Evolutionary conservation across 2,329 filamentous ascomycete genomes (phyloP).

Genomic region (Colletotrichum sp.): DNA sequence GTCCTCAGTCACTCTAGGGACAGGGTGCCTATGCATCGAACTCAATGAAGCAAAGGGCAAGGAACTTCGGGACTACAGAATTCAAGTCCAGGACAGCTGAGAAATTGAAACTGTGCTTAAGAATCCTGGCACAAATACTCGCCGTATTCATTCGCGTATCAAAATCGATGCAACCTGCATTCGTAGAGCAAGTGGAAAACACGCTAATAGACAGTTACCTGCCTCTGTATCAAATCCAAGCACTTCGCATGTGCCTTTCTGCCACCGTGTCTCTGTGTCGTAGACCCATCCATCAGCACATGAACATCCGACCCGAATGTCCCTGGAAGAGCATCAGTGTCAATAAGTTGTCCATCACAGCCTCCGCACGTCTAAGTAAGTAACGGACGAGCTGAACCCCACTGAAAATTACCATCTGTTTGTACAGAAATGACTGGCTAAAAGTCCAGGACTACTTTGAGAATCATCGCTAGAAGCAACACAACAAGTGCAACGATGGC

Average conservation of each 20-base stretch:
- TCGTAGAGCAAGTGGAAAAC: background rate
- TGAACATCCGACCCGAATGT: background rate
- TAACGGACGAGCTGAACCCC: too few relatives aligned
- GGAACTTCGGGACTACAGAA: background rate
- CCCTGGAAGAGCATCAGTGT: background rate
- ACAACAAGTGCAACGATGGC: slow-evolving; percentile 77
- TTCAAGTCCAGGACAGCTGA: background rate
- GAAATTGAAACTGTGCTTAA: background rate
- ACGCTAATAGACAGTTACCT: background rate
- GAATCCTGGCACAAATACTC: background rate
- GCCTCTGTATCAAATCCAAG: background rate
- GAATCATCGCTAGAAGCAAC: slow-evolving; percentile 72
- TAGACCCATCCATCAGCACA: background rate
- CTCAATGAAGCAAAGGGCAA: background rate
- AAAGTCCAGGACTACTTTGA: slow-evolving; percentile 53
- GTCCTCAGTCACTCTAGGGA: background rate
- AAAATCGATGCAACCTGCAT: background rate
- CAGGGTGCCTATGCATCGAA: background rate
- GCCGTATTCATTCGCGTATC: background rate
- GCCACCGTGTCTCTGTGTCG: background rate
- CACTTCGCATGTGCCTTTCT: background rate
- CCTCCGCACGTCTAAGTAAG: background rate
- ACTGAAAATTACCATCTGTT: background rate
- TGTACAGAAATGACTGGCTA: slow-evolving; percentile 10
- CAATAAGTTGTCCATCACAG: background rate